A percentile compares a stretch with the other conserved stretches of the same genome.
These are phyloP conservation scores for Tolypocladium tropicale DNA, from an alignment of 2,329 filamentous ascomycete genomes.

Conservation along the genomic window DNA sequence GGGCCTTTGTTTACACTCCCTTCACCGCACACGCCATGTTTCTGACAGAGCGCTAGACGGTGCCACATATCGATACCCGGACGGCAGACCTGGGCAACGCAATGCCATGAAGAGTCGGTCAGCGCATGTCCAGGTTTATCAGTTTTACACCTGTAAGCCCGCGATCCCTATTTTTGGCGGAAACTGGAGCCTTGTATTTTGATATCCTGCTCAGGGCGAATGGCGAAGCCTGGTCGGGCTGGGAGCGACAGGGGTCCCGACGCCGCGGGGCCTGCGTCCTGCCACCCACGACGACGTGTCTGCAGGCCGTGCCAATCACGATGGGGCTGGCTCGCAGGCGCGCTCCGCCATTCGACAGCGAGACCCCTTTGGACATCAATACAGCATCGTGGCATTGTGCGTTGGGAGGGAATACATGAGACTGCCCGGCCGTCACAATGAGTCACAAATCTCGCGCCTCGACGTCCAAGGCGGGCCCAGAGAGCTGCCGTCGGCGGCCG, in stretches of 20 bases:
- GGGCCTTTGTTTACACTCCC: background rate
- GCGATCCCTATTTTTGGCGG: slow-evolving; percentile 1
- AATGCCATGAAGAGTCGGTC: slow-evolving; percentile 5
- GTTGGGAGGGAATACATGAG: slow-evolving; percentile 11
- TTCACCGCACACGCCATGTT: background rate
- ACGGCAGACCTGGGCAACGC: background rate
- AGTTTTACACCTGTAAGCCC: background rate
- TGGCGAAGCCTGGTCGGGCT: background rate
- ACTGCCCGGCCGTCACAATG: slow-evolving; percentile 1
- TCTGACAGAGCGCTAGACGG: background rate
- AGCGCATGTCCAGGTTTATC: background rate
- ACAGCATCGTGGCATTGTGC: slow-evolving; percentile 7
- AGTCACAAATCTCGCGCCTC: slow-evolving; percentile 1
- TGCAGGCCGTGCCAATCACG: slow-evolving; percentile 9
- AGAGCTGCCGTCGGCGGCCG: background rate
- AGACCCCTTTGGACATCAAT: slow-evolving; percentile 14
- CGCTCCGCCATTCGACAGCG: slow-evolving; percentile 9
- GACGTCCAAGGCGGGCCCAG: background rate
- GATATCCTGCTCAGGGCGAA: background rate
- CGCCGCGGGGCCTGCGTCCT: background rate
- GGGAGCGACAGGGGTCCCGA: background rate
- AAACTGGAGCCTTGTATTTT: background rate
- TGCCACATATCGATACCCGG: background rate
- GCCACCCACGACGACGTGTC: slow-evolving; percentile 4
- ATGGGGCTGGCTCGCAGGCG: background rate